Evolutionary conservation across 495 filamentous ascomycete genomes (phyloP).

Genomic region (Friedmanniomyces simplex): DNA sequence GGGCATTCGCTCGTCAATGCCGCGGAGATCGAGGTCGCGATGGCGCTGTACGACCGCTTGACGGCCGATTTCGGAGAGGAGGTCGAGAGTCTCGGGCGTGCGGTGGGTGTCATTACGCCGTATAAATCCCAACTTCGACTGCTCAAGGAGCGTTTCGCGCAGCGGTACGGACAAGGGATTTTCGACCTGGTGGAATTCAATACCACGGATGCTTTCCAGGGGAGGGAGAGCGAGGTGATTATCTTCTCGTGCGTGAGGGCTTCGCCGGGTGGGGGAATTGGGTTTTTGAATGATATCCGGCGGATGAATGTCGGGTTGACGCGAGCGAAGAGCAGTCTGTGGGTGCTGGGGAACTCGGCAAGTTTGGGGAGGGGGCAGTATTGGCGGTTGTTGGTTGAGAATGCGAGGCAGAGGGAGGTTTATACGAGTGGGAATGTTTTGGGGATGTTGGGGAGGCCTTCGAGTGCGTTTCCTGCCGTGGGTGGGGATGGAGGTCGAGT

Average conservation of each 20-base stretch:
- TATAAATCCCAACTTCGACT: slow-evolving; percentile 88
- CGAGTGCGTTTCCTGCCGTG: slow-evolving; percentile 19
- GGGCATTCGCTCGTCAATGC: slow-evolving; percentile 86
- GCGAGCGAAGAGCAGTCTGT: slow-evolving; percentile 87
- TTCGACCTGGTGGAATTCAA: slow-evolving; percentile 84
- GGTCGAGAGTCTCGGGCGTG: slow-evolving; percentile 59
- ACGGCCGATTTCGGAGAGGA: slow-evolving; percentile 55
- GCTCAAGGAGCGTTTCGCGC: slow-evolving; percentile 59
- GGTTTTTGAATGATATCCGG: slow-evolving; percentile 94
- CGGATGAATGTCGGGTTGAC: slow-evolving; percentile 99
- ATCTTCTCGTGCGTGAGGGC: slow-evolving; percentile 98
- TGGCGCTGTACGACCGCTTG: slow-evolving; percentile 72
- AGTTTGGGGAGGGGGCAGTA: slow-evolving; percentile 78
- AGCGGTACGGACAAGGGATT: slow-evolving; percentile 62
- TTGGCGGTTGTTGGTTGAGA: slow-evolving; percentile 74
- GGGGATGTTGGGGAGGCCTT: slow-evolving; percentile 40
- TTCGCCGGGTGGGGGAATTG: slow-evolving; percentile 76
- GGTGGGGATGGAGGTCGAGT: neutral
- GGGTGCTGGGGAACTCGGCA: slow-evolving; percentile 85
- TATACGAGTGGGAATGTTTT: slow-evolving; percentile 65
- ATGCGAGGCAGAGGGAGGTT: slow-evolving; percentile 61
- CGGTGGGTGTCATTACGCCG: slow-evolving; percentile 87
- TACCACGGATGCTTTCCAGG: slow-evolving; percentile 96
- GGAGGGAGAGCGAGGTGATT: slow-evolving; percentile 91
- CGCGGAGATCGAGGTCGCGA: slow-evolving; percentile 72